phyloP scores from a whole-genome alignment of 2,329 filamentous ascomycete species.

The Penicillium nordicum region DNA sequence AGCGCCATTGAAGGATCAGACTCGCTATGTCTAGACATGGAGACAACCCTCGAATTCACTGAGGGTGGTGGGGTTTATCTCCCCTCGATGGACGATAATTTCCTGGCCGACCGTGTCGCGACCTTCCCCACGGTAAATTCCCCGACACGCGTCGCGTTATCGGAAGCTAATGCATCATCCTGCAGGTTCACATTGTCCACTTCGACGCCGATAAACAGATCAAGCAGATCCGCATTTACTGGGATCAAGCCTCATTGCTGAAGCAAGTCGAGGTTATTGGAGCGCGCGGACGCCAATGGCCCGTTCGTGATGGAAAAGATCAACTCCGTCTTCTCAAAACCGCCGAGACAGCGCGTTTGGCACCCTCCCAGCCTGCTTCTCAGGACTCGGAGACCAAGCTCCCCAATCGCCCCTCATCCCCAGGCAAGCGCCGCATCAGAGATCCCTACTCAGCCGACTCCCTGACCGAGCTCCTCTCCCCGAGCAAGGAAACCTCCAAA shows the following conservation, averaged over 20 bases:
- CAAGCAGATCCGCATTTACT: slow-evolving; percentile 79
- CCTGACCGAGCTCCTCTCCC: slow-evolving; percentile 67
- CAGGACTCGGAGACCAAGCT: slow-evolving; percentile 15
- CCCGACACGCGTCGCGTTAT: slow-evolving; percentile 7
- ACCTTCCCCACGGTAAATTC: slow-evolving; percentile 75
- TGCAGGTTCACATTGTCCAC: slow-evolving; percentile 79
- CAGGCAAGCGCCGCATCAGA: slow-evolving; percentile 42
- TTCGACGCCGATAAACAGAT: slow-evolving; percentile 79
- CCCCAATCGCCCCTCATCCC: slow-evolving; percentile 26
- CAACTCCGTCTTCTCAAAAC: slow-evolving; percentile 73
- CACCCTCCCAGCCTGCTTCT: slow-evolving; percentile 18
- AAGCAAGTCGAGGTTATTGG: slow-evolving; percentile 95
- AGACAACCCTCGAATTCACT: slow-evolving; percentile 78
- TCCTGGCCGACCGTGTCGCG: slow-evolving; percentile 76
- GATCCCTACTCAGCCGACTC: slow-evolving; percentile 49
- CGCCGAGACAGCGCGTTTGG: slow-evolving; percentile 36
- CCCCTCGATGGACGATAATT: slow-evolving; percentile 89
- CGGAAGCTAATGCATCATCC: slow-evolving; percentile 9
- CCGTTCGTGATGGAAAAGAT: slow-evolving; percentile 81
- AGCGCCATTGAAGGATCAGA: slow-evolving; percentile 68
- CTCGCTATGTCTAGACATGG: slow-evolving; percentile 71
- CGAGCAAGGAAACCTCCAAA: slow-evolving; percentile 49
- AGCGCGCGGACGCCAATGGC: slow-evolving; percentile 86
- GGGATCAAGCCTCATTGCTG: slow-evolving; percentile 91
- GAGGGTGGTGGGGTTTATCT: slow-evolving; percentile 81